Percentiles rank a stretch among this genome's conserved stretches.
Evolutionary conservation across 2,329 filamentous ascomycete species (phyloP).

Genomic region (Cordyceps pruinosa): DNA sequence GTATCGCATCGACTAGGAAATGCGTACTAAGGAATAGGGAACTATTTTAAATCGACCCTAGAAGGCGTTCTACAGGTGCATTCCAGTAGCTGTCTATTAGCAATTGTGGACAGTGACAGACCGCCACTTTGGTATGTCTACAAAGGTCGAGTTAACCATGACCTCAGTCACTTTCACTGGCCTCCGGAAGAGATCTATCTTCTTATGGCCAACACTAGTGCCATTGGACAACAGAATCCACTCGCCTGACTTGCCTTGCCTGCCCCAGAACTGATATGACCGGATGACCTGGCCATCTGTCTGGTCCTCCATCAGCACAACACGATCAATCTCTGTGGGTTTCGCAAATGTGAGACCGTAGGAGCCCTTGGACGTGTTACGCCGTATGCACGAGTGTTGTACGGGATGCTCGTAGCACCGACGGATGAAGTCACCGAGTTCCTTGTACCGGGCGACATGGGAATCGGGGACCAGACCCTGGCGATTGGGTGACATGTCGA

Average conservation of each 20-base stretch:
- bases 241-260: constrained; percentile 13
- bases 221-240: constrained; percentile 20
- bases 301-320: constrained; percentile 23
- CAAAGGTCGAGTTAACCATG: constrained; percentile 19
- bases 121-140: constrained; percentile 20
- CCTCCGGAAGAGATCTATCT: constrained; percentile 19
- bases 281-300: constrained; percentile 20
- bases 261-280: constrained; percentile 19
- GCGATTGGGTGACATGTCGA: constrained; percentile 20
- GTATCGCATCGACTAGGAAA: too few relatives aligned
- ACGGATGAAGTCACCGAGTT: constrained; percentile 19
- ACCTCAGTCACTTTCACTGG: constrained; percentile 18
- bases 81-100: neutral
- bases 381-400: neutral
- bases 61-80: too few relatives aligned
- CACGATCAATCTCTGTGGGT: constrained; percentile 17
- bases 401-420: constrained; percentile 7
- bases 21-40: too few relatives aligned
- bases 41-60: too few relatives aligned
- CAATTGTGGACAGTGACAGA: constrained; percentile 19
- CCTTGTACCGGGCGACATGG: constrained; percentile 19
- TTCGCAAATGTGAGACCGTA: constrained; percentile 14
- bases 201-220: constrained; percentile 21
- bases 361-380: neutral
- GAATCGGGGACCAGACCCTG: constrained; percentile 19